Evolutionary conservation across 768 basidiomycete genomes (phyloP), one percentile per base, ranked within the genome.

Genomic region (Thelephora ganbajun): DNA sequence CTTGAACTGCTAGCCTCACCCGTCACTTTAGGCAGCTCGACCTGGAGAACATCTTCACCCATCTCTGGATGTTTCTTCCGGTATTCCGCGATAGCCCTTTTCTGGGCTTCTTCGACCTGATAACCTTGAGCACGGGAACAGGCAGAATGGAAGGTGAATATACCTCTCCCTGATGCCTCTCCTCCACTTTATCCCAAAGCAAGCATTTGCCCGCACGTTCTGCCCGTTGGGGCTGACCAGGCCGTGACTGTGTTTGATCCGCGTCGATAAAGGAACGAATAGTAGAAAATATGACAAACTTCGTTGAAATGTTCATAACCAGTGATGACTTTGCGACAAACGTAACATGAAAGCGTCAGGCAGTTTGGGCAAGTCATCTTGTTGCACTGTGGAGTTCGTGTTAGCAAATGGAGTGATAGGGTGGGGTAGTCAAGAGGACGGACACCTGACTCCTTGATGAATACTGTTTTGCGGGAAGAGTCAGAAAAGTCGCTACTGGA

Each of bases 321-420:
- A 0, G 30, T 64, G 35, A 93, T 83, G 33, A 80, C 55, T 56
- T 83, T 54, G 23, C 86, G 73, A 59, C 92, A 94, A 20, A 89
- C 67, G 57, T 96, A 93, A 62, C 92, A 96, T 0, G 83, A 89
- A 35, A 85, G 33, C 0, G 86, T 79, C 1, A 42, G 51, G 57
- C 92, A 94, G 50, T 80, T 64, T 1, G 80, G 75, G 55, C 87
- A 89, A 0, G 68, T 72, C 80, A 96, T 93, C 61, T 94, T 94
- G 73, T 94, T 94, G 66, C 92, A 94, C 81, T 88, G 53, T 35
- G 36, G 23, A 46, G 48, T n/a, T 6, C 6, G 39, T 26, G 16
- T 50, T 33, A 55, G 44, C 33, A 23, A n/a, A 13, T 1, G 9
- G 36, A n/a, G 51, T 44, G 16, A 2, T 20, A 36, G 5, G 13